Conservation (phyloP, 2,329 filamentous ascomycete species). For the Pseudogymnoascus sp. region DNA sequence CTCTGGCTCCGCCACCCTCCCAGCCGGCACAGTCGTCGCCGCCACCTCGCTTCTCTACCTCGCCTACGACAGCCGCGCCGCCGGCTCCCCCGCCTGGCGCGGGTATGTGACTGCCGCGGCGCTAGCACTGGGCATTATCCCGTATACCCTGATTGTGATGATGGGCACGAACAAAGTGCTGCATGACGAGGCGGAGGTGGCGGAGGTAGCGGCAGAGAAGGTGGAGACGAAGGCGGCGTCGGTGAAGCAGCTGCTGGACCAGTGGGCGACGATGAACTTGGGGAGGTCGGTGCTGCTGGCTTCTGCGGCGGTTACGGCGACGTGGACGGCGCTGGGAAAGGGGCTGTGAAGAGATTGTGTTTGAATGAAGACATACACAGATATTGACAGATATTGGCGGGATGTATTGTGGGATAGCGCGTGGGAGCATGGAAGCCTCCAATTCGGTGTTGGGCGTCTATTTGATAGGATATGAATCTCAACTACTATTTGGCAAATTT, state of each 20-base stretch:
- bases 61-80: conserved; percentile 30
- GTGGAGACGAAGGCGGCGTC: conserved; percentile 34
- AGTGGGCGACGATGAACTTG: conserved; percentile 47
- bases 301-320: conserved; percentile 24
- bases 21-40: conserved; percentile 33
- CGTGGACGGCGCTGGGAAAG: conserved; percentile 22
- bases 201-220: conserved; percentile 22
- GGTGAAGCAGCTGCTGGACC: conserved; percentile 44
- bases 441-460: not conserved
- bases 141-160: conserved; percentile 45
- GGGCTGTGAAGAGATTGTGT: not conserved
- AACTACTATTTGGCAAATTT: not conserved
- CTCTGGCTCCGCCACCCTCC: conserved; percentile 33
- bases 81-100: conserved; percentile 26
- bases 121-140: conserved; percentile 39
- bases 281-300: conserved; percentile 31
- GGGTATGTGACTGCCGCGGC: conserved; percentile 38
- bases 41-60: conserved; percentile 38
- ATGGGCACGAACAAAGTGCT: conserved; percentile 40
- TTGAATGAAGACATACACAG: not conserved
- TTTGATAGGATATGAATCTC: not conserved
- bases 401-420: not conserved
- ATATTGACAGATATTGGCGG: not conserved
- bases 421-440: not conserved
- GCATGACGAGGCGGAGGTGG: conserved; percentile 34